phyloP scores from a whole-genome alignment of 495 filamentous ascomycete genomes.

The Bryoglossum gracile region DNA sequence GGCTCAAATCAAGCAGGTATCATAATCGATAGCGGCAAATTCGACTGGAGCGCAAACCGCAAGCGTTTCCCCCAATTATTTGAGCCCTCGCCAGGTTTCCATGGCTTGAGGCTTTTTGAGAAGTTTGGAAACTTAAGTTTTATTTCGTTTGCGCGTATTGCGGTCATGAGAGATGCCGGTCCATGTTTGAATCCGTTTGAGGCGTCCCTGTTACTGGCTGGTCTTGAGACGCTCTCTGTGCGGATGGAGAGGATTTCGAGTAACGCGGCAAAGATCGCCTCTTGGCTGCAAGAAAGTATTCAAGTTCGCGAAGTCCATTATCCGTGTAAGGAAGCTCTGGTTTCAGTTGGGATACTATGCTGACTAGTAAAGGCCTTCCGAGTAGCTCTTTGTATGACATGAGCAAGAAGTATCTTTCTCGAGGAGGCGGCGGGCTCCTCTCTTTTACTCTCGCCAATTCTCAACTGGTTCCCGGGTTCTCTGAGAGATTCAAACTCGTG shows the following conservation, averaged over 20 bases:
- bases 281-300: conserved; percentile 68
- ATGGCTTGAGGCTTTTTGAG: conserved; percentile 95
- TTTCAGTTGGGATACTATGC: not conserved
- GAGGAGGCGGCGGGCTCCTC: not conserved
- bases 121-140: conserved; percentile 58
- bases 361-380: not conserved
- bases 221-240: conserved; percentile 81
- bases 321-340: not conserved
- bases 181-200: conserved; percentile 81
- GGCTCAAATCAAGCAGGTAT: conserved; percentile 90
- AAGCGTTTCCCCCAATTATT: conserved; percentile 88
- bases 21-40: conserved; percentile 85
- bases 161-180: conserved; percentile 83
- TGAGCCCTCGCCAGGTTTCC: conserved; percentile 86
- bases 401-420: not conserved
- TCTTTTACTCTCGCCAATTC: not conserved
- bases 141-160: conserved; percentile 33
- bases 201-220: conserved; percentile 83
- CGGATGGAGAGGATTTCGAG: conserved; percentile 77
- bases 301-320: not conserved
- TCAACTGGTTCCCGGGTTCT: not conserved
- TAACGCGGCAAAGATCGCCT: conserved; percentile 73
- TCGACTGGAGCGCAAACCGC: conserved; percentile 87
- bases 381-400: not conserved
- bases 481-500: not conserved